Evolutionary conservation across 306 rosid genomes (phyloP), one percentile per base, ranked within the genome.

Genomic region (Rosa rugosa): DNA sequence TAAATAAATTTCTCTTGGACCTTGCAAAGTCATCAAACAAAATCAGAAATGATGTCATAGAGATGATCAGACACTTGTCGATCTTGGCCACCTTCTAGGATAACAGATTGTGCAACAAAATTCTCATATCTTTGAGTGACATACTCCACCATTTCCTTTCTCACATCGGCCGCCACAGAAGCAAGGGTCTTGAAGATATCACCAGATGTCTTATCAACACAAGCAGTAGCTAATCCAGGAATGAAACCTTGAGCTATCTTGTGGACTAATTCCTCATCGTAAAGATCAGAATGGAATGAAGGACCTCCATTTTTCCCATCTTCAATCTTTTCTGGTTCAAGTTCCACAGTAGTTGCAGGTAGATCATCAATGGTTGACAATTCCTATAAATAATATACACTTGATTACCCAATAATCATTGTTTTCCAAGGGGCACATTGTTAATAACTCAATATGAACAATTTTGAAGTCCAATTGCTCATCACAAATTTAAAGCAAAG

Each of bases 131-230:
- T 89, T 65, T 77, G 84, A 64, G 84, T 86, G 34, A 88, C 51
- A 74, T 85, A 91, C 0, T 91, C 94, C 60, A 85, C 87, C 94
- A 94, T 86, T 84, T 90, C 97, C 85, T 89, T 90, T 76, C 97
- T 87, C 62, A 89, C 47, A 66, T 87, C 96, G 54, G 75, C 88
- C 11, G 97, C 93, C 59, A 94, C 90, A 0, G 93, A 76, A 59
- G 87, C 97, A 11, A 96, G 94, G 47, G 83, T 79, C 65, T 76
- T 80, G 83, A 91, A 94, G 45, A 85, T 78, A 71, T 66, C 91
- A 41, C 97, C 98, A 4, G 91, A 74, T 4, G 98, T 90, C 77
- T 40, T 40, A 40, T 82, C 98, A 69, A 94, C 90, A 80, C 92
- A 89, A 10, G 98, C 90, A 49, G 91, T 79, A 36, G 87, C 91